Conservation (phyloP, 176 grass and related monocot genomes). For the Musa troglodytarum region DNA sequence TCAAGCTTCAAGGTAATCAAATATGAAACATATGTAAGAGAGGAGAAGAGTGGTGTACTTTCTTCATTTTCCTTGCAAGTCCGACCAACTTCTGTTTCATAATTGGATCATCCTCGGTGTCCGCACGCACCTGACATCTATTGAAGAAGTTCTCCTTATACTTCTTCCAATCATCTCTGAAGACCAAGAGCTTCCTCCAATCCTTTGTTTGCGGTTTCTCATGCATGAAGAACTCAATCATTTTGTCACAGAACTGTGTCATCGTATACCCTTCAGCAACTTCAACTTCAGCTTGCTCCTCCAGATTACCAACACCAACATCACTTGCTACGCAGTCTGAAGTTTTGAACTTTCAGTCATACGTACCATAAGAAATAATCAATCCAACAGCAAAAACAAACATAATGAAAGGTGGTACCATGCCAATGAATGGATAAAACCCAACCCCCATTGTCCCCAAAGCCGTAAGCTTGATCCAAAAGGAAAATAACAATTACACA, state of each 20-base stretch:
- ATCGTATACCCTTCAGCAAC: constrained; percentile 74
- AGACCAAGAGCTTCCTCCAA: constrained; percentile 82
- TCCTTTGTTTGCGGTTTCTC: constrained; percentile 77
- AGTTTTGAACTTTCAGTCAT: neutral
- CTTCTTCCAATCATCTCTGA: constrained; percentile 86
- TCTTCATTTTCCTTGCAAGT: constrained; percentile 86
- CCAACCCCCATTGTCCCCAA: too few relatives aligned
- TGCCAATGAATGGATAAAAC: neutral
- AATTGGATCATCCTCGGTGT: constrained; percentile 42
- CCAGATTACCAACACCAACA: constrained; percentile 17
- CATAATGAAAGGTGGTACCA: too few relatives aligned
- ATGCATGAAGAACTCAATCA: constrained; percentile 82
- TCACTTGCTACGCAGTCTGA: constrained; percentile 27
- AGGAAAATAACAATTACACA: too few relatives aligned
- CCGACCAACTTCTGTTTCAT: constrained; percentile 67
- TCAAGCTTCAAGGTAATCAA: neutral
- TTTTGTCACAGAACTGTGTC: constrained; percentile 72
- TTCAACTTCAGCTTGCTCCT: constrained; percentile 38
- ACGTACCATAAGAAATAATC: constrained; percentile 10
- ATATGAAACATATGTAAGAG: neutral
- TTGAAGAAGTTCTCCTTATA: constrained; percentile 58
- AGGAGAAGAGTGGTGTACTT: constrained; percentile 28
- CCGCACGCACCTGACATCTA: constrained; percentile 31
- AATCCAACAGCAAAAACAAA: neutral
- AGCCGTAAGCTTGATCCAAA: too few relatives aligned